These are phyloP conservation scores for Pyrenochaeta sp. DNA, from an alignment of 2,329 filamentous ascomycete species.

Conservation along the genomic window DNA sequence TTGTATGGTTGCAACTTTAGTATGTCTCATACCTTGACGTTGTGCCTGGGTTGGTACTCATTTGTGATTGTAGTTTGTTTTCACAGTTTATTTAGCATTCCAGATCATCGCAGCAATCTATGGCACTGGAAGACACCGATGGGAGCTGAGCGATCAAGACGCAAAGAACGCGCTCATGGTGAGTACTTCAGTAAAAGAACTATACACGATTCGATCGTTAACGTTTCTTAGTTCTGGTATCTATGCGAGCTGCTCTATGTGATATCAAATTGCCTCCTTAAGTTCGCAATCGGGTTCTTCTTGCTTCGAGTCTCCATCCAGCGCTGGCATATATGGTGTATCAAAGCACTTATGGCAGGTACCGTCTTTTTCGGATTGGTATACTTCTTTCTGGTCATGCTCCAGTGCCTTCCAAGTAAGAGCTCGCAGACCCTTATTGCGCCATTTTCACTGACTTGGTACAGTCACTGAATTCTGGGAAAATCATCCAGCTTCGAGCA, in stretches of 20 bases:
- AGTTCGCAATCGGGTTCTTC: conserved; percentile 63
- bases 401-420: conserved; percentile 61
- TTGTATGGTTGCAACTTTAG: conserved; percentile 50
- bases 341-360: conserved; percentile 58
- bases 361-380: conserved; percentile 56
- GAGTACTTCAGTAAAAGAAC: background rate
- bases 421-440: background rate
- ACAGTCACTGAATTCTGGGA: conserved; percentile 61
- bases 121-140: conserved; percentile 51
- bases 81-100: conserved; percentile 51
- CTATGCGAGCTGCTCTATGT: conserved; percentile 66
- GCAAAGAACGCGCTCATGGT: conserved; percentile 42
- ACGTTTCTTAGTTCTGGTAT: conserved; percentile 58
- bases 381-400: conserved; percentile 61
- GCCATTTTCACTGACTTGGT: conserved; percentile 2
- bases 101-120: conserved; percentile 51
- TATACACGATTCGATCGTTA: background rate
- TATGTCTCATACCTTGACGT: conserved; percentile 10
- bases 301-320: conserved; percentile 61
- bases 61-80: conserved; percentile 37
- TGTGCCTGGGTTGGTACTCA: background rate
- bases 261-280: conserved; percentile 57
- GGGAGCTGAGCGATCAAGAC: conserved; percentile 41
- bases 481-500: conserved; percentile 47
- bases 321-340: conserved; percentile 55